These are phyloP conservation scores for Fistulinella prunicolor DNA, from an alignment of 768 basidiomycete genomes.

Conservation along the genomic window DNA sequence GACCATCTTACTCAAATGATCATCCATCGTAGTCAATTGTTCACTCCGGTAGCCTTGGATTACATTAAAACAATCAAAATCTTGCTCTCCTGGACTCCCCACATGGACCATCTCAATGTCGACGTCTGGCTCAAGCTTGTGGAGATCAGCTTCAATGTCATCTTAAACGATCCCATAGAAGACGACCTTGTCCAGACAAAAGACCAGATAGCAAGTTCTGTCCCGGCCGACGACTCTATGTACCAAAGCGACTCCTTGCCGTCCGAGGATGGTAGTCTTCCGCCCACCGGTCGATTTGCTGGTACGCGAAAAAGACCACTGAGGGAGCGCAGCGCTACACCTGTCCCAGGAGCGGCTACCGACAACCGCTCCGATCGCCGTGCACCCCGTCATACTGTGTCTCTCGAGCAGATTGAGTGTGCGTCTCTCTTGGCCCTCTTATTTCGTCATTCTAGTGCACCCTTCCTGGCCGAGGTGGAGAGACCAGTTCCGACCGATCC, in stretches of 20 bases:
- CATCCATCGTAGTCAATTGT: conserved; percentile 49
- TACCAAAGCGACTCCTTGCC: conserved; percentile 33
- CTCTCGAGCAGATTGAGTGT: conserved; percentile 68
- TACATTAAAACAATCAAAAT: conserved; percentile 75
- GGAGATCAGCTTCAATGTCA: conserved; percentile 71
- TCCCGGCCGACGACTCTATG: conserved; percentile 25
- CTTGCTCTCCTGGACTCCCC: conserved; percentile 64
- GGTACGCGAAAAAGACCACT: conserved; percentile 24
- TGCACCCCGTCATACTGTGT: conserved; percentile 34
- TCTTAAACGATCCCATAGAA: conserved; percentile 58
- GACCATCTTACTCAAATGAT: conserved; percentile 64
- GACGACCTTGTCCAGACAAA: conserved; percentile 26
- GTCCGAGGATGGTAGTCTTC: conserved; percentile 32
- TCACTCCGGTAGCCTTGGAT: conserved; percentile 66
- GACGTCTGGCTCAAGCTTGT: conserved; percentile 66
- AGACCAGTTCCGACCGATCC: conserved; percentile 21
- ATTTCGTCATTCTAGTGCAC: conserved; percentile 56
- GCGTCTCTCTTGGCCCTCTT: conserved; percentile 60
- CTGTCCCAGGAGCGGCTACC: conserved; percentile 12
- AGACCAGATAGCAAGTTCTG: conserved; percentile 19
- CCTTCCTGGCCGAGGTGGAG: conserved; percentile 45
- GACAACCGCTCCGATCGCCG: conserved; percentile 23
- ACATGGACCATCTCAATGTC: conserved; percentile 72
- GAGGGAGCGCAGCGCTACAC: conserved; percentile 22
- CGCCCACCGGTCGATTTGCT: conserved; percentile 21